Percentiles rank a stretch among this genome's conserved stretches.
Evolutionary conservation across 2,329 filamentous ascomycete genomes (phyloP).

Genomic region (Plectosphaerella plurivora): DNA sequence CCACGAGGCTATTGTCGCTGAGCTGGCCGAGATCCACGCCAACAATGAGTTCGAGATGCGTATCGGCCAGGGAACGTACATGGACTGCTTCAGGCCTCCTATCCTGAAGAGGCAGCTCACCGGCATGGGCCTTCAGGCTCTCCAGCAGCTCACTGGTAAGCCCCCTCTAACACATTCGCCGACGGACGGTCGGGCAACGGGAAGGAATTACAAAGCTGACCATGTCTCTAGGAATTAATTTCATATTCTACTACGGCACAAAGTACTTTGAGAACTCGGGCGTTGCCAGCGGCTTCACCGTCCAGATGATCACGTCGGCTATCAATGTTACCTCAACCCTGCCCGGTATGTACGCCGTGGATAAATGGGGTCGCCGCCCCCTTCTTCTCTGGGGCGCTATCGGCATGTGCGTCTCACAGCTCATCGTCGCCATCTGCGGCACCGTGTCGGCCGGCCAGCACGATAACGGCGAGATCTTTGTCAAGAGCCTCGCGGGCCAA

Average conservation of each 20-base stretch:
- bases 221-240: slow-evolving; percentile 35
- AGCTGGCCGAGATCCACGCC: slow-evolving; percentile 59
- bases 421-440: slow-evolving; percentile 56
- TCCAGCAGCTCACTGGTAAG: slow-evolving; percentile 55
- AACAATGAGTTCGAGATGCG: slow-evolving; percentile 61
- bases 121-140: slow-evolving; percentile 60
- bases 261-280: slow-evolving; percentile 55
- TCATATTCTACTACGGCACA: slow-evolving; percentile 60
- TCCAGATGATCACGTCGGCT: slow-evolving; percentile 58
- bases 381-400: slow-evolving; percentile 61
- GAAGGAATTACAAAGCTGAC: too few relatives aligned
- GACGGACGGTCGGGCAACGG: too few relatives aligned
- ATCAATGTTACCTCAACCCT: slow-evolving; percentile 63
- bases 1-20: slow-evolving; percentile 53
- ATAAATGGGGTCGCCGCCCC: slow-evolving; percentile 60
- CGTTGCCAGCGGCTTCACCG: slow-evolving; percentile 49
- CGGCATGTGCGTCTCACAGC: slow-evolving; percentile 60
- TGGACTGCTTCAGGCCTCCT: slow-evolving; percentile 48
- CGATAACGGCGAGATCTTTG: slow-evolving; percentile 39
- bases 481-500: slow-evolving; percentile 46
- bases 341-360: slow-evolving; percentile 58
- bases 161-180: too few relatives aligned
- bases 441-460: slow-evolving; percentile 50
- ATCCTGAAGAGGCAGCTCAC: slow-evolving; percentile 59
- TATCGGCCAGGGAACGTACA: slow-evolving; percentile 41